phyloP scores from a whole-genome alignment of 169 alveolate species.

The Cyclospora cayetanensis region DNA sequence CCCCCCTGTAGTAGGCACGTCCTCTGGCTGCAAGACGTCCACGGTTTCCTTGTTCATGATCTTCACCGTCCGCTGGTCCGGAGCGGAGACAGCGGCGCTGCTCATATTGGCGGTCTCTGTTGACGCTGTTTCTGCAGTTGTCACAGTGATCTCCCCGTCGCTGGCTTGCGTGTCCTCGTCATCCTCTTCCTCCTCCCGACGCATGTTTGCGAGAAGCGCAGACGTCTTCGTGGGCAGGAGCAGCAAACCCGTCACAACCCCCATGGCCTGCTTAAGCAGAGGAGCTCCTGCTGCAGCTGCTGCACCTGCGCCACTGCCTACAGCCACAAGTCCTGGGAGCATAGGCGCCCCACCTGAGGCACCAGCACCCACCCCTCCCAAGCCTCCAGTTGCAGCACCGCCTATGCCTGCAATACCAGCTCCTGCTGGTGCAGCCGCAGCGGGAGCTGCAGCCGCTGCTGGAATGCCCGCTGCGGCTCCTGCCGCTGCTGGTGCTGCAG shows the following conservation, averaged over 20 bases:
- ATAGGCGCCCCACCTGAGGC: not conserved
- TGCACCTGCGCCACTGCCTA: too few species aligned
- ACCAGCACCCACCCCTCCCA: not conserved
- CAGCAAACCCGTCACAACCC: not conserved
- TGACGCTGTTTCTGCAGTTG: not conserved
- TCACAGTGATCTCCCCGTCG: conserved; percentile 1
- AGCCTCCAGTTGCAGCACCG: not conserved
- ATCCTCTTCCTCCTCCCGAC: not conserved
- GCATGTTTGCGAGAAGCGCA: not conserved
- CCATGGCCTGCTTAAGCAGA: conserved; percentile 17
- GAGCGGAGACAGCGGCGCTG: not conserved
- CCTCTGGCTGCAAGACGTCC: not conserved
- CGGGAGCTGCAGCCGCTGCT: conserved; percentile 12
- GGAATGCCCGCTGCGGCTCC: not conserved
- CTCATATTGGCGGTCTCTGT: not conserved
- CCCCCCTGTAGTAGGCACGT: not conserved
- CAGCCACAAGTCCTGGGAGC: not conserved
- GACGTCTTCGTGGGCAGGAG: not conserved
- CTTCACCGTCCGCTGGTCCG: not conserved
- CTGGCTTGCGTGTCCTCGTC: not conserved
- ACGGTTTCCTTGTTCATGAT: not conserved
- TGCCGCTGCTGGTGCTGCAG: not conserved
- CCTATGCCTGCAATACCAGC: not conserved
- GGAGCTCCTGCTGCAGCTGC: conserved; percentile 29
- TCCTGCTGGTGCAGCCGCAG: not conserved